These are phyloP conservation scores for Cyathus olla DNA, from an alignment of 1,284 basidiomycete species.

Conservation along the genomic window DNA sequence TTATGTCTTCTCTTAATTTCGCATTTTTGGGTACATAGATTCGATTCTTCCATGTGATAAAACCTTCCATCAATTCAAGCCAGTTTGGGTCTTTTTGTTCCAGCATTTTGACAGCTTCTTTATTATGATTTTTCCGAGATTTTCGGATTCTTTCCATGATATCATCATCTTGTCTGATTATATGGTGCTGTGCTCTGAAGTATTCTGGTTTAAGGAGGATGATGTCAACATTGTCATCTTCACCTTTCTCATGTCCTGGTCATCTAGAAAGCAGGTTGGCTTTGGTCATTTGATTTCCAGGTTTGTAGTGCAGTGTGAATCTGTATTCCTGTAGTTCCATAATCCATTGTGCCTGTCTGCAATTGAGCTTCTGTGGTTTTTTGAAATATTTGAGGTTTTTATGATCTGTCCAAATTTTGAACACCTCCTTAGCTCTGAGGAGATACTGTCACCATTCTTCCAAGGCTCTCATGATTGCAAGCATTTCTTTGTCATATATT, in stretches of 20 bases:
- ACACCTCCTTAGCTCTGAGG: constrained; percentile 13
- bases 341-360: constrained; percentile 48
- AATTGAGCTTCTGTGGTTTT: constrained; percentile 30
- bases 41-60: not conserved
- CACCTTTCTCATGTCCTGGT: not conserved
- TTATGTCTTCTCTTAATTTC: constrained; percentile 10
- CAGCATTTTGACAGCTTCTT: not conserved
- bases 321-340: constrained; percentile 21
- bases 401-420: constrained; percentile 44
- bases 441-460: constrained; percentile 41
- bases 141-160: not conserved
- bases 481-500: constrained; percentile 20
- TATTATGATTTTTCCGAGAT: not conserved
- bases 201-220: not conserved
- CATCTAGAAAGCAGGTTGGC: not conserved
- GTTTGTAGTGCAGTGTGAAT: constrained; percentile 39
- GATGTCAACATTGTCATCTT: not conserved
- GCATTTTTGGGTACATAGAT: not conserved
- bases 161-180: not conserved
- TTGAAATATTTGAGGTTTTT: constrained; percentile 43
- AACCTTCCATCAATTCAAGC: not conserved
- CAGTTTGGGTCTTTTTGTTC: not conserved
- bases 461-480: constrained; percentile 37
- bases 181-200: not conserved
- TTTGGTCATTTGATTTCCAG: constrained; percentile 15